These are phyloP conservation scores for Pseudopithomyces chartarum DNA, from an alignment of 2,329 filamentous ascomycete species.

Conservation along the genomic window DNA sequence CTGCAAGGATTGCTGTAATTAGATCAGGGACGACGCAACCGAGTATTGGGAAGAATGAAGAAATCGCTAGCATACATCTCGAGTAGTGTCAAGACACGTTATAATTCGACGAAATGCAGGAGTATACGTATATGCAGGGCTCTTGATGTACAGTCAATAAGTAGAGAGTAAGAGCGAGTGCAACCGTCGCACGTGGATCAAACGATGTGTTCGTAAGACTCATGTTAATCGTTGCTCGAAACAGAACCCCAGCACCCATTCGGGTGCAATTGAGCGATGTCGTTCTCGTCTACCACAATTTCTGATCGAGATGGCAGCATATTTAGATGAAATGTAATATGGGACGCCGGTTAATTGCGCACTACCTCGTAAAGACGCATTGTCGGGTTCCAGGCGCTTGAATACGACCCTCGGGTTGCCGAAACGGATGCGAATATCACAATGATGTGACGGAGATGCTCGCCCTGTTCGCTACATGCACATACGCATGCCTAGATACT, in stretches of 20 bases:
- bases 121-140: background rate
- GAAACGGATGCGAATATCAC: background rate
- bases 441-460: background rate
- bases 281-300: background rate
- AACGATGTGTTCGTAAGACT: background rate
- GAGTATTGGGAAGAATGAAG: background rate
- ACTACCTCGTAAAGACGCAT: background rate
- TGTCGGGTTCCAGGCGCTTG: background rate
- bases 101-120: background rate
- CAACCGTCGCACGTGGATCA: background rate
- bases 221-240: background rate
- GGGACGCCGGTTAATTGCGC: constrained; percentile 2
- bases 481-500: too few species aligned
- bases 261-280: background rate
- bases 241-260: background rate
- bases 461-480: too few species aligned
- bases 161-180: background rate
- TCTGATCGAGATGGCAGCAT: background rate
- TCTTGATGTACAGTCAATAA: background rate
- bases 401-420: background rate
- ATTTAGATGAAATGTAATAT: constrained; percentile 7
- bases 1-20: background rate
- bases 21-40: background rate
- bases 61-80: background rate
- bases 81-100: background rate